phyloP scores from a whole-genome alignment of 345 rosid species.

The Turnera subulata region DNA sequence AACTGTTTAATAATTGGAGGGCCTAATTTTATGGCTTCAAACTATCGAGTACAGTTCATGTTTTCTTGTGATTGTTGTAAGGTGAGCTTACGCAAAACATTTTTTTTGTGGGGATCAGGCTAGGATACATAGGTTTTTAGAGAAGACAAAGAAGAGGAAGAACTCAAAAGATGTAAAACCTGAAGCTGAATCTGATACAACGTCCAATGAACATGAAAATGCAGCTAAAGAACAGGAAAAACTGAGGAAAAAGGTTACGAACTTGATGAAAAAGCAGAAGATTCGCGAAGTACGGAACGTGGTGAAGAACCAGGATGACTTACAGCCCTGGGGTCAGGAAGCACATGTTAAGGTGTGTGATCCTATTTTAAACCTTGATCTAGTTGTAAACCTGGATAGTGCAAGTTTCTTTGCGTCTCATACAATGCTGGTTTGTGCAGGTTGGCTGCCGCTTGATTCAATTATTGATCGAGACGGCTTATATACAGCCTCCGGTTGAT shows the following conservation, averaged over 20 bases:
- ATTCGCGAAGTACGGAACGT: slow-evolving; percentile 47
- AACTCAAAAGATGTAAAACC: slow-evolving; percentile 21
- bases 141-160: slow-evolving; percentile 62
- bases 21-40: neutral
- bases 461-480: slow-evolving; percentile 74
- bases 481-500: slow-evolving; percentile 80
- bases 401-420: slow-evolving; percentile 11
- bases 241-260: slow-evolving; percentile 53
- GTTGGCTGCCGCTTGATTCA: slow-evolving; percentile 88
- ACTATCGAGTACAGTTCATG: neutral
- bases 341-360: slow-evolving; percentile 73
- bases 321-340: slow-evolving; percentile 90
- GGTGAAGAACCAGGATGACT: slow-evolving; percentile 54
- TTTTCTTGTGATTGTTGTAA: neutral
- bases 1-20: neutral
- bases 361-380: slow-evolving; percentile 6
- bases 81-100: slow-evolving; percentile 12
- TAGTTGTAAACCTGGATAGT: slow-evolving; percentile 5
- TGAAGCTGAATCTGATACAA: slow-evolving; percentile 36
- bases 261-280: slow-evolving; percentile 66
- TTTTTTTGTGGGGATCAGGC: slow-evolving; percentile 42
- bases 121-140: slow-evolving; percentile 62
- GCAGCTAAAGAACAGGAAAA: slow-evolving; percentile 43
- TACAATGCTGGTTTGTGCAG: slow-evolving; percentile 40
- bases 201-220: slow-evolving; percentile 25